Evolutionary conservation across 306 rosid species (phyloP).

Genomic region (Casuarina cunninghamiana): DNA sequence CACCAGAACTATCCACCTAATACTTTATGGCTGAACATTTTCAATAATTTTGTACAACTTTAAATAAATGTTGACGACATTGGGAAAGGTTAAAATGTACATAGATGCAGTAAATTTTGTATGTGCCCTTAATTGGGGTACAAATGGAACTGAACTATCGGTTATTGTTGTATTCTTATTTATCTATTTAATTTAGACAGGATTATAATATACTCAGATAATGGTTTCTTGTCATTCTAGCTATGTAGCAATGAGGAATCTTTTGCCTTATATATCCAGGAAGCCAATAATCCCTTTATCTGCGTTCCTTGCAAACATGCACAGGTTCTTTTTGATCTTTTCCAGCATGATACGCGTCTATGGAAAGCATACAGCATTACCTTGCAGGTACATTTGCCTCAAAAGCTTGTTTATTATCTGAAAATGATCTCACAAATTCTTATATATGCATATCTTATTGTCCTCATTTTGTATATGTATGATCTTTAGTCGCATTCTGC

Average conservation of each 20-base stretch:
- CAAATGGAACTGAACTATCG: no score
- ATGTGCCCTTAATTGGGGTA: no score
- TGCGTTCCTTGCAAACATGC: conserved; percentile 20
- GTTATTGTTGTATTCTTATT: no score
- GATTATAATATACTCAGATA: neutral
- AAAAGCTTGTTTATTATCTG: conserved; percentile 6
- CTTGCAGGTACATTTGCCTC: conserved; percentile 58
- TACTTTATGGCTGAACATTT: neutral
- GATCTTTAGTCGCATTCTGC: conserved; percentile 56
- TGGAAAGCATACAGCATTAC: conserved; percentile 85
- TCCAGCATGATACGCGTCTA: conserved; percentile 69
- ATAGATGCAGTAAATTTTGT: no score
- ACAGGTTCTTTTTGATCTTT: conserved; percentile 91
- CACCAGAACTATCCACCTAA: neutral
- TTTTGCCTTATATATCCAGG: neutral
- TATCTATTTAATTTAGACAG: no score
- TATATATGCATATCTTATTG: conserved; percentile 2
- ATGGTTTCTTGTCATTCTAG: neutral
- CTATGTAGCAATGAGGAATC: neutral
- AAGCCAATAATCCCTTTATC: conserved; percentile 9
- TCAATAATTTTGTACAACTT: neutral
- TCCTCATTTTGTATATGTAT: conserved; percentile 15
- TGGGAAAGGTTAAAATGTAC: no score
- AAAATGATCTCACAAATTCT: conserved; percentile 8
- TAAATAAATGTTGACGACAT: neutral